Percentiles rank a stretch among this genome's conserved stretches.
phyloP scores from a whole-genome alignment of 2,329 filamentous ascomycete species.

The Nemania sp. region DNA sequence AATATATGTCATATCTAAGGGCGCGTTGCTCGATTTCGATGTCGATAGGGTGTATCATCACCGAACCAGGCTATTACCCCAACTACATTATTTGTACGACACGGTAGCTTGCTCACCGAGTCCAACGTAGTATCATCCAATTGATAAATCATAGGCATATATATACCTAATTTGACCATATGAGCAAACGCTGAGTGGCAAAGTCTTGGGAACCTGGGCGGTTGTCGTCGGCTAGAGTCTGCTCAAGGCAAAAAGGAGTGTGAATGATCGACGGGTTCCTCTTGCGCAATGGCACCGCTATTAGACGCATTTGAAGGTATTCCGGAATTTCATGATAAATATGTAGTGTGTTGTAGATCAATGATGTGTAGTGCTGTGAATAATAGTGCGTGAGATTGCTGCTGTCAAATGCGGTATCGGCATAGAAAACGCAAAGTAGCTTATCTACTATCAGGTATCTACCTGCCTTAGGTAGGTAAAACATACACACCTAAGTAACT shows the following conservation, averaged over 20 bases:
- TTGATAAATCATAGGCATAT: no score
- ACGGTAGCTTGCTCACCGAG: not conserved
- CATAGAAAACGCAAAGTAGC: not conserved
- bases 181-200: not conserved
- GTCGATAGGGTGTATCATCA: not conserved
- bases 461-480: no score
- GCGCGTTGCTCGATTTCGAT: not conserved
- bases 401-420: conserved; percentile 4
- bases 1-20: not conserved
- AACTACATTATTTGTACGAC: not conserved
- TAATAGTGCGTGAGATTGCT: not conserved
- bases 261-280: not conserved
- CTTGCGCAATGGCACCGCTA: no score
- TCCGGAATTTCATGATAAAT: no score
- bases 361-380: conserved; percentile 6
- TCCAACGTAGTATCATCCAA: no score
- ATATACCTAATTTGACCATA: no score
- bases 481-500: not conserved
- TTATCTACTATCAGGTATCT: not conserved
- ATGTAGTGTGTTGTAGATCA: not conserved
- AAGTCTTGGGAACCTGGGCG: not conserved
- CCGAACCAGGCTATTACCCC: not conserved
- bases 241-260: not conserved
- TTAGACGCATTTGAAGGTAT: no score
- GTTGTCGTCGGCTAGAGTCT: not conserved